Percentiles rank a stretch among this genome's conserved stretches.
Conservation (phyloP, 2,329 filamentous ascomycete species). For the Pezicula neosporulosa region DNA sequence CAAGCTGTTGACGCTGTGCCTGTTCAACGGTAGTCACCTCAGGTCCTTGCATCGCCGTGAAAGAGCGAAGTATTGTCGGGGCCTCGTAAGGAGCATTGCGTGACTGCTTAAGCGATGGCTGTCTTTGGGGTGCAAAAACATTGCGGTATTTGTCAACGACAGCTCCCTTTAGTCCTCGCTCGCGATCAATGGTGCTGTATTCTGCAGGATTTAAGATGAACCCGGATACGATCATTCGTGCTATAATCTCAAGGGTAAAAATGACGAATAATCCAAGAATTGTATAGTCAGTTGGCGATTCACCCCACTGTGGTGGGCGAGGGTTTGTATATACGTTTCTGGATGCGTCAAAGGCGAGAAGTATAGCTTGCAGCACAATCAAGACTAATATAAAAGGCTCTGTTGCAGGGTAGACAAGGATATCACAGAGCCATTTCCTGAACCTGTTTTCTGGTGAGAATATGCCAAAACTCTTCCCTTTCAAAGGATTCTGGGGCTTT, state of each 20-base stretch:
- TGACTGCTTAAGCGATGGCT: constrained; percentile 30
- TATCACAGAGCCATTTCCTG: constrained; percentile 71
- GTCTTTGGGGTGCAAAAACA: constrained; percentile 78
- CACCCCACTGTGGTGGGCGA: constrained; percentile 63
- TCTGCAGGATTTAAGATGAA: constrained; percentile 87
- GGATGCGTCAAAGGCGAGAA: constrained; percentile 82
- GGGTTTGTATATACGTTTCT: constrained; percentile 63
- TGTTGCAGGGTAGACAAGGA: constrained; percentile 81
- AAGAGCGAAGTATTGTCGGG: constrained; percentile 24
- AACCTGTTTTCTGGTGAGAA: constrained; percentile 77
- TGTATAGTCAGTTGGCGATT: constrained; percentile 37
- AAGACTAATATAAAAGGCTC: constrained; percentile 84
- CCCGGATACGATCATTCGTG: constrained; percentile 88
- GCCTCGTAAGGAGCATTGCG: constrained; percentile 17
- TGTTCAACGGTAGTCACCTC: constrained; percentile 63
- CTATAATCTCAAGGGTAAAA: constrained; percentile 81
- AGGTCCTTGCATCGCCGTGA: constrained; percentile 61
- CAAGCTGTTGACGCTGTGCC: constrained; percentile 80
- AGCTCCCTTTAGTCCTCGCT: constrained; percentile 69
- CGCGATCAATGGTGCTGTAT: constrained; percentile 85
- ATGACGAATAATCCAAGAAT: constrained; percentile 81
- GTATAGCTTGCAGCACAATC: constrained; percentile 81
- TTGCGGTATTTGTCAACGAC: constrained; percentile 72
- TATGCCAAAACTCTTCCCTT: constrained; percentile 80
- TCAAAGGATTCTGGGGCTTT: constrained; percentile 69